Base-by-base conservation (phyloP, 805 yeast species). In the Metschnikowia borealis region DNA sequence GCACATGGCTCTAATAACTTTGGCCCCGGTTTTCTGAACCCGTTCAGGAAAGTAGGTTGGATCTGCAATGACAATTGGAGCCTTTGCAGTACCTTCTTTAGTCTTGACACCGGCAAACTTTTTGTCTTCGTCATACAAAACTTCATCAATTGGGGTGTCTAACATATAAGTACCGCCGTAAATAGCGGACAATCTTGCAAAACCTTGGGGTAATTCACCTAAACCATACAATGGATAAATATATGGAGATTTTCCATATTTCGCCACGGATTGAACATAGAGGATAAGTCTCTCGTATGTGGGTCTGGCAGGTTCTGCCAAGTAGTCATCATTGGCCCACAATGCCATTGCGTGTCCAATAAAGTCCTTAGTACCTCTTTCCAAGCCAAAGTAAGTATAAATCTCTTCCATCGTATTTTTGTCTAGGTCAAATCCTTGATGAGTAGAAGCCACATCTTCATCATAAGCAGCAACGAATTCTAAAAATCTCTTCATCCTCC, bases 341-440 rank as follows among this genome's bases (percentile, higher is more conserved):
- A 94, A 79, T 14, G 97, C 99, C 99, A 94, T 94, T 3, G 99
- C 94, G 68, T 94, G 99, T 42, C 99, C 99, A 57, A 94, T 88
- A 63, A 94, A 94, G 68, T 94, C 98, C 65, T 89, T 86, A 18
- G 98, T 91, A 35, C 97, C 96, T 49, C 81, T 80, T 62, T 94
- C 97, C 48, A 94, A 80, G 6, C 98, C 96, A 63, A 84, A 94
- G 67, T 92, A 85, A 63, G 81, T 79, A 69, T 87, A 94, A 35
- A 94, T 85, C 61, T 89, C 96, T 57, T 88, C 89, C 92, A 91
- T 92, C 46, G 97, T 87, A 67, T 85, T 86, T 55, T 76, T 79
- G 69, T 92, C 97, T 58, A 94, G 78, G 66, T 92, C 85, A 38
- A 91, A 73, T 8, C 89, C 96, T 64, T 86, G 89, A 63, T 90